Evolutionary conservation across 176 grass and related monocot species (phyloP).

Genomic region (Triticum timopheevii): DNA sequence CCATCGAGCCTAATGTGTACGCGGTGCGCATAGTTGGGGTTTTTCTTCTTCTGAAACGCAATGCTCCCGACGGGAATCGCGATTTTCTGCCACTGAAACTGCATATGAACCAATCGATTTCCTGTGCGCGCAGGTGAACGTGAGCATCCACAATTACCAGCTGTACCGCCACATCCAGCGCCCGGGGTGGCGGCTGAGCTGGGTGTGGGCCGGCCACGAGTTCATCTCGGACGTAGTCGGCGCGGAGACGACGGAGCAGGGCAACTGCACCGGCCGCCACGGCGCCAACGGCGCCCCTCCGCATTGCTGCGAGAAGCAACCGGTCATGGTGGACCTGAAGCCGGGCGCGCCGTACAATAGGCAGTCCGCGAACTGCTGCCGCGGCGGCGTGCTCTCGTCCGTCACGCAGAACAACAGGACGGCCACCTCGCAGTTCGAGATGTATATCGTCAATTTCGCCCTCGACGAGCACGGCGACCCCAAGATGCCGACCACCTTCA

Average conservation of each 20-base stretch:
- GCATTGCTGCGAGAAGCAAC: constrained; percentile 57
- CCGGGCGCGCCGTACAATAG: constrained; percentile 44
- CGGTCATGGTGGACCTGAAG: constrained; percentile 46
- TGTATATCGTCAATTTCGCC: constrained; percentile 19
- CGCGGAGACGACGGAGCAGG: constrained; percentile 66
- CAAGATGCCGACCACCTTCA: constrained; percentile 47
- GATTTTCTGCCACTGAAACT: not conserved
- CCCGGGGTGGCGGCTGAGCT: constrained; percentile 73
- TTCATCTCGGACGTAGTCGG: constrained; percentile 45
- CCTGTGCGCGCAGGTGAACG: constrained; percentile 38
- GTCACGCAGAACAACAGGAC: constrained; percentile 27
- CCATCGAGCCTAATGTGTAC: constrained; percentile 6
- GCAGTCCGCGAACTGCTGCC: constrained; percentile 62
- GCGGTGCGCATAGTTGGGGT: constrained; percentile 37
- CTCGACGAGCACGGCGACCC: not conserved
- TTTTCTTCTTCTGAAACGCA: not conserved
- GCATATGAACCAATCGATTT: not conserved
- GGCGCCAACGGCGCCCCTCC: not conserved
- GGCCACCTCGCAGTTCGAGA: constrained; percentile 39
- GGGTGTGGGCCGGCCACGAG: constrained; percentile 55
- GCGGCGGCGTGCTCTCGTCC: constrained; percentile 59
- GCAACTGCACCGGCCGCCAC: constrained; percentile 43
- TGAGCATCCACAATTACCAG: constrained; percentile 75
- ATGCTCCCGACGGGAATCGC: not conserved
- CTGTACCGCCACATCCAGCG: constrained; percentile 74